Conservation (phyloP, 2,329 filamentous ascomycete genomes). For the Colletotrichum kahawae region DNA sequence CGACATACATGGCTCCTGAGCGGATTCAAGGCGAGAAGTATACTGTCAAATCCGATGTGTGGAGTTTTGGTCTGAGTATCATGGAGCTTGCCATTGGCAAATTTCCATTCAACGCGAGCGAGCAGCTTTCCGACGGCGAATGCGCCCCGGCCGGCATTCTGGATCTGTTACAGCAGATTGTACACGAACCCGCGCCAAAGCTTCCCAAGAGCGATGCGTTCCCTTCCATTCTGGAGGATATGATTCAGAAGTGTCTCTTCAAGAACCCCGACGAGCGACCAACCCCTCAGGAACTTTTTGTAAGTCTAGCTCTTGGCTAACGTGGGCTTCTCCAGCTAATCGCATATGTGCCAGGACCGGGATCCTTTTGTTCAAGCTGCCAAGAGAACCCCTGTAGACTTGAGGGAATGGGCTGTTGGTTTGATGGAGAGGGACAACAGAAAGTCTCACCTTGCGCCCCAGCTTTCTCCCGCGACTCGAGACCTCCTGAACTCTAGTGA, state of each 20-base stretch:
- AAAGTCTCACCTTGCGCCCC: slow-evolving; percentile 88
- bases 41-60: slow-evolving; percentile 97
- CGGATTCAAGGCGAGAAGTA: slow-evolving; percentile 97
- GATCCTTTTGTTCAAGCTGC: slow-evolving; percentile 96
- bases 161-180: slow-evolving; percentile 95
- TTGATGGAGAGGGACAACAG: slow-evolving; percentile 96
- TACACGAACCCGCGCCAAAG: slow-evolving; percentile 91
- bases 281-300: slow-evolving; percentile 91
- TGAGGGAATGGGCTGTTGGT: slow-evolving; percentile 90
- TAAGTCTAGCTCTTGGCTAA: slow-evolving; percentile 50
- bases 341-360: slow-evolving; percentile 66
- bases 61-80: slow-evolving; percentile 93
- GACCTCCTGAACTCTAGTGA: slow-evolving; percentile 72
- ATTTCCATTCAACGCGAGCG: slow-evolving; percentile 87
- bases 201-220: slow-evolving; percentile 98
- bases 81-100: slow-evolving; percentile 98
- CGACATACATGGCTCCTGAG: slow-evolving; percentile 99
- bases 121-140: slow-evolving; percentile 73
- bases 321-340: slow-evolving; percentile 19
- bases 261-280: slow-evolving; percentile 90
- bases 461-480: slow-evolving; percentile 78
- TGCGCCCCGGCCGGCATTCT: slow-evolving; percentile 92
- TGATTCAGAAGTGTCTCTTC: slow-evolving; percentile 93
- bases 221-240: slow-evolving; percentile 91
- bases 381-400: slow-evolving; percentile 92